Conservation (phyloP, 805 yeast species). For the Candida coleopterorum region DNA sequence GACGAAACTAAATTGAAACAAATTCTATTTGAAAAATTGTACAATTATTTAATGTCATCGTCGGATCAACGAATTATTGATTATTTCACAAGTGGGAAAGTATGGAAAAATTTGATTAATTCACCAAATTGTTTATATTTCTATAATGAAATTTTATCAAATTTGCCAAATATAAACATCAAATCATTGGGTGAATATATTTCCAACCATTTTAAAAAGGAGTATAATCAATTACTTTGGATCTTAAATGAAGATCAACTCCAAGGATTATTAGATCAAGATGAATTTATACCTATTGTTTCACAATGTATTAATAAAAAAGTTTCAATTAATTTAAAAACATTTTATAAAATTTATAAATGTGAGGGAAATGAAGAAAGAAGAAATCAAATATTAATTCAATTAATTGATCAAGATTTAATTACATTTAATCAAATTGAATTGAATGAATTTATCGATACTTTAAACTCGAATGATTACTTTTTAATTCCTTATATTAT, state of each 20-base stretch:
- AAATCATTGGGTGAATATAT: slow-evolving; percentile 1
- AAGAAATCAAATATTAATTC: slow-evolving; percentile 5
- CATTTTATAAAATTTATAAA: slow-evolving; percentile 2
- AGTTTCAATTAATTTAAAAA: neutral
- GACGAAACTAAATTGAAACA: neutral
- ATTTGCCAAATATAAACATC: neutral
- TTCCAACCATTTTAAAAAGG: neutral
- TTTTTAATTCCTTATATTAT: slow-evolving; percentile 11
- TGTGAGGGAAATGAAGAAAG: neutral
- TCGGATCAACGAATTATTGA: neutral
- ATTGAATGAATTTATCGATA: slow-evolving; percentile 1
- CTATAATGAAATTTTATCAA: slow-evolving; percentile 5
- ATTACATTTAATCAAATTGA: slow-evolving; percentile 3
- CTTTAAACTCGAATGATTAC: slow-evolving; percentile 4
- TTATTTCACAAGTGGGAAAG: slow-evolving; percentile 7
- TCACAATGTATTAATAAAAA: slow-evolving; percentile 2
- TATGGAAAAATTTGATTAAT: slow-evolving; percentile 5
- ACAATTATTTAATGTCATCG: slow-evolving; percentile 4
- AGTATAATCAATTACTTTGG: slow-evolving; percentile 6
- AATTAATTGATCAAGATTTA: slow-evolving; percentile 8
- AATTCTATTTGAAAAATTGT: slow-evolving; percentile 6
- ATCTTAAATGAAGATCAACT: slow-evolving; percentile 14
- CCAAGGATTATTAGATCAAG: neutral
- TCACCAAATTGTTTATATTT: neutral
- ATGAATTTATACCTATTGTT: slow-evolving; percentile 8